Percentiles rank a stretch among this genome's conserved stretches.
Evolutionary conservation across 2,329 filamentous ascomycete species (phyloP).

Genomic region (Aspergillus novofumigatus): DNA sequence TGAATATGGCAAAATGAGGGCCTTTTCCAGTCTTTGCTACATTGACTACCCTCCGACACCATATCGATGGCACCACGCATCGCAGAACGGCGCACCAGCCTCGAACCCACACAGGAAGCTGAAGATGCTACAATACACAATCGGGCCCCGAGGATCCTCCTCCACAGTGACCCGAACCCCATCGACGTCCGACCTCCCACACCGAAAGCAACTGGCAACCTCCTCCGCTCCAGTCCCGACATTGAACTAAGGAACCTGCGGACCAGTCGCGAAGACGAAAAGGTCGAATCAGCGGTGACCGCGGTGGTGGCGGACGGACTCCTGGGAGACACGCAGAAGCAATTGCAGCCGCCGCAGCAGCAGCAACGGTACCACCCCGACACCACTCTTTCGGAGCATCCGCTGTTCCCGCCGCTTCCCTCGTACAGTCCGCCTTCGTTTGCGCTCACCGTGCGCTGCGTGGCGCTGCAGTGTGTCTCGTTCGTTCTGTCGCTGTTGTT

Average conservation of each 20-base stretch:
- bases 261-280: background rate
- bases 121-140: background rate
- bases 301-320: slow-evolving; percentile 9
- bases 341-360: background rate
- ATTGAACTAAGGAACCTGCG: background rate
- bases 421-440: slow-evolving; percentile 72
- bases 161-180: background rate
- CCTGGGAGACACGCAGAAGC: background rate
- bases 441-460: slow-evolving; percentile 62
- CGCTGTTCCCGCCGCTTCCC: slow-evolving; percentile 76
- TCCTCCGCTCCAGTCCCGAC: background rate
- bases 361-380: background rate
- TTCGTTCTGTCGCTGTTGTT: slow-evolving; percentile 76
- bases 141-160: background rate
- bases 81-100: background rate
- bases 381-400: slow-evolving; percentile 13
- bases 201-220: background rate
- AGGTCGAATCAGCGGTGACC: background rate
- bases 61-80: background rate
- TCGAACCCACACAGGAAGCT: background rate
- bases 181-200: background rate
- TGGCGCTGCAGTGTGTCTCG: slow-evolving; percentile 62
- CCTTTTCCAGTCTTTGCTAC: background rate
- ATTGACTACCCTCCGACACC: slow-evolving; percentile 3
- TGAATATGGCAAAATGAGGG: background rate